Evolutionary conservation across 2,329 filamentous ascomycete species (phyloP), one percentile per base, ranked within the genome.

Genomic region (Paraphaeosphaeria minitans): DNA sequence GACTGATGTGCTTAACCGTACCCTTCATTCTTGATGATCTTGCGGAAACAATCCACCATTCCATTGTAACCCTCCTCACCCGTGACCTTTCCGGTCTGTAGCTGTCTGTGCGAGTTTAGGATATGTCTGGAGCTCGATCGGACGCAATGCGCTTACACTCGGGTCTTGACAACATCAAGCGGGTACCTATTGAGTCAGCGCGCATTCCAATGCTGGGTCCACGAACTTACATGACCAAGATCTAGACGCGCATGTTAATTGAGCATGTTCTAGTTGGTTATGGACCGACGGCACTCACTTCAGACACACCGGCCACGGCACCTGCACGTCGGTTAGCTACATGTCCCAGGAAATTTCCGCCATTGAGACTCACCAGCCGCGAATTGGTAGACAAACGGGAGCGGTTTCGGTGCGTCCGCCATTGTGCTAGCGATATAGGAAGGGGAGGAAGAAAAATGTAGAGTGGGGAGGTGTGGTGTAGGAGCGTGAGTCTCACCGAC

Each of bases 21-120:
- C 92, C 95, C 95, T 83, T 99, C 95, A 77, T 96, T 89, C 80
- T 87, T 90, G 78, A 99, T 87, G 74, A 99, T 99, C 87, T 99
- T 99, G 75, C 87, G 85, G 84, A 99, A 96, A 84, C 94, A 98
- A 80, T 99, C 95, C 59, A 97, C 75, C 93, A 98, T 99, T 84
- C 95, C 92, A 82, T 87, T 97, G 85, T 99, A 98, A 69, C 85
- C 83, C 72, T 98, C 95, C 66, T 89, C 89, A 59, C 92, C 92
- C 22, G 83, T 81, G 45, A 83, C 86, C 66, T 83, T 85, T 72
- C 89, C 89, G 55, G 90, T 90, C 82, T 97, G 93, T 57, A 97
- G 84, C 80, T 97, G 93, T 77, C 91, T 97, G 72, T 62, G 61
- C 63, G 65, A 22, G 62, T 60, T 75, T 74, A 69, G 69, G 65